Base-by-base conservation (phyloP, 768 basidiomycete genomes). In the Boletus barrowsii region DNA sequence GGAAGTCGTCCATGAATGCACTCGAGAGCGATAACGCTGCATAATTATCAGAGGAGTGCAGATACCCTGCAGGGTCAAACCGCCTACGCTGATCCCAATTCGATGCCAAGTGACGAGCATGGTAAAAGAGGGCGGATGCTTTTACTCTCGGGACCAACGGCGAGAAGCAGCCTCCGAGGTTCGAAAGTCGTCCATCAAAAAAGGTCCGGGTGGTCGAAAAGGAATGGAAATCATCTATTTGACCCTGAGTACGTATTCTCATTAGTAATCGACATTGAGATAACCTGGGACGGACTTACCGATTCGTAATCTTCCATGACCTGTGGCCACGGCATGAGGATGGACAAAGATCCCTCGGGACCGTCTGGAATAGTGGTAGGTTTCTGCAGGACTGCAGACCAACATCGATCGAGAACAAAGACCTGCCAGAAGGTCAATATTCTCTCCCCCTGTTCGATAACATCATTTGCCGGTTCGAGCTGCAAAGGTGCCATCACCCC, bases 351-450 rank as follows among this genome's bases (percentile, higher is more conserved):
- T 11, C 79, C 73, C 51, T 82, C 78, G 35, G 77, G 73, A 46
- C 81, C 80, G 59, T 91, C 88, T 15, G 83, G 80, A 40, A 91
- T 82, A 40, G 83, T 75, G 10, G 76, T 73, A 5, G 88, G 87
- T 56, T 85, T 84, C 30, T 82, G 84, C 7, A 90, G 77, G 10
- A 83, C 80, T 6, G 86, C 83, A 20, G 88, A 88, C 87, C 88
- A 90, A 64, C 87, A 89, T 30, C 85, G 81, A 69, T 93, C 90
- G 58, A 91, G 74, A 62, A 83, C 82, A 69, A 84, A 93, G 11
- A 88, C 87, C 65, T 90, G 87, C 90, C 90, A 93, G 61, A 93
- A 93, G 0, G 88, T 79, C 37, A 84, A 68, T 52, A 90, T 83
- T 40, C 87, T 77, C 64, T 90, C 87, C 44, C 84, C 86, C 42